A percentile compares a stretch with the other conserved stretches of the same genome.
Evolutionary conservation across 1,284 basidiomycete species (phyloP).

Genomic region (Apiotrichum gracile): DNA sequence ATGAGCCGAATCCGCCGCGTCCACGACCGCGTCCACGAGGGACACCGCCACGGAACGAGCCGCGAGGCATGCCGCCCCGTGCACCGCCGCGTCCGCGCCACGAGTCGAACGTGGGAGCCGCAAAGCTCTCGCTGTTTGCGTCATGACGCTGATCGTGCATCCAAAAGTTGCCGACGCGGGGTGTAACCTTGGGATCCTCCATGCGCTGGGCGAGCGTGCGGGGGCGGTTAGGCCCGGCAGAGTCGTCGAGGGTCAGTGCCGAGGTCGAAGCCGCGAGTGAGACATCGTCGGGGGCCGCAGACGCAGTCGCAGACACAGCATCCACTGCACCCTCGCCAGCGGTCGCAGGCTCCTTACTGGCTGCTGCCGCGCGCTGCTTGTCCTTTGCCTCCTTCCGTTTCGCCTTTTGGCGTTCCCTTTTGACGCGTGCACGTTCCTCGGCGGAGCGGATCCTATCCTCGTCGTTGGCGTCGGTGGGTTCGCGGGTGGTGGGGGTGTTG

Average conservation of each 20-base stretch:
- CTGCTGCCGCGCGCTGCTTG: slow-evolving; percentile 10
- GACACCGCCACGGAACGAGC: slow-evolving; percentile 14
- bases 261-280: slow-evolving; percentile 25
- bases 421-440: slow-evolving; percentile 24
- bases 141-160: slow-evolving; percentile 72
- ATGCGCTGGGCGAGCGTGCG: slow-evolving; percentile 22
- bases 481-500: neutral
- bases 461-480: neutral
- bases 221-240: slow-evolving; percentile 41
- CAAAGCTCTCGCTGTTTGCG: slow-evolving; percentile 55
- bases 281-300: neutral
- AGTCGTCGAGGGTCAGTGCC: slow-evolving; percentile 20
- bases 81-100: slow-evolving; percentile 32
- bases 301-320: neutral
- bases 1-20: neutral
- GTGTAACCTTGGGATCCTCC: slow-evolving; percentile 72
- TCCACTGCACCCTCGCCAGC: slow-evolving; percentile 6
- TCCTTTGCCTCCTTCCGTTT: slow-evolving; percentile 29
- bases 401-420: slow-evolving; percentile 33
- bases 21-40: slow-evolving; percentile 3
- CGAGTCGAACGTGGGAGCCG: slow-evolving; percentile 41
- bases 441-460: slow-evolving; percentile 24
- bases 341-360: neutral
- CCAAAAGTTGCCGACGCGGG: slow-evolving; percentile 83
- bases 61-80: slow-evolving; percentile 28